Evolutionary conservation across 73 alveolate species (phyloP), one percentile per base, ranked within the genome.

Genomic region (Paramecium biaurelia): DNA sequence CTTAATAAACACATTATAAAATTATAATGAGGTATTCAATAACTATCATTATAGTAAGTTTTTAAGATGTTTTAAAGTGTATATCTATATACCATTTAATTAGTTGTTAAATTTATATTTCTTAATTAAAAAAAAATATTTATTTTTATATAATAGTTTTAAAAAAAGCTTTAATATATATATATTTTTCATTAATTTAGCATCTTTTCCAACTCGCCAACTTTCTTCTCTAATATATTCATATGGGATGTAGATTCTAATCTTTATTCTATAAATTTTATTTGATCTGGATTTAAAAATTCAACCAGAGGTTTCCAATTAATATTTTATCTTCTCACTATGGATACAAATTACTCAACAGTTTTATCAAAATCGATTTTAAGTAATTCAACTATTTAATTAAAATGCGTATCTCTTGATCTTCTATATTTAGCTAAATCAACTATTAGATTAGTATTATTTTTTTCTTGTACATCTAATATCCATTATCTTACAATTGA

Each of bases 391-490:
- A 21, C 26, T 3, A 67, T 26, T 21, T 23, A 24, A 23, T 26
- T 26, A 30, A 21, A 24, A 24, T 58, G 38, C 1, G 45, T 30
- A 26, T 67, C 76, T 32, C 84, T 67, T 67, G 47, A 67, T 7
- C 84, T 67, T 67, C 84, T 67, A 10, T 30, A 67, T 6, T 67
- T 67, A 26, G 49, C 84, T 67, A 67, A 67, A 30, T 67, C 84
- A 12, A 21, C 20, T 24, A 30, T 30, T 5, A 32, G 23, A 30
- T 67, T 23, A 26, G 21, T 32, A 67, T 30, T 12, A 26, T 67
- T 21, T 58, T 30, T 30, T 67, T 67, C 38, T 67, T 26, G 28
- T 9, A 30, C 21, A 12, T 67, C 84, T 15, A 67, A 67, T 6
- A 67, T 18, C 84, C 84, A 67, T 67, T 30, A 30, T 67, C 84